Conservation (phyloP, 768 basidiomycete species). For the Lentinula guzmanii region DNA sequence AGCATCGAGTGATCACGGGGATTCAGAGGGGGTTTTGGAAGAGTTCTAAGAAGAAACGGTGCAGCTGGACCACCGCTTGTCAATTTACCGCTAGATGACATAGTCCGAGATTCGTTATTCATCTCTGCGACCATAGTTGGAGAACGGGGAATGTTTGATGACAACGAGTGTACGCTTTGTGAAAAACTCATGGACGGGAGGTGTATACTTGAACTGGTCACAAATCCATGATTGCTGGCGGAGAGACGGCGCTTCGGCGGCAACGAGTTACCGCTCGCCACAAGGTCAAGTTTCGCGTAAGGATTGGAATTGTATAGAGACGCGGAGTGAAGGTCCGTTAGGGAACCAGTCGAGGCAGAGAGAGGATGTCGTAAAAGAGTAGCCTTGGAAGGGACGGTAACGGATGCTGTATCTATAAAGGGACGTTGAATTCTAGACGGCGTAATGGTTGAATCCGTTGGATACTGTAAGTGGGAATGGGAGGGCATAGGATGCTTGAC, state of each 20-base stretch:
- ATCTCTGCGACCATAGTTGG: neutral
- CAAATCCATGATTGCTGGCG: neutral
- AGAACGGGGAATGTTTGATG: neutral
- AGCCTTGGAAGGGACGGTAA: neutral
- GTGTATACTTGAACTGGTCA: neutral
- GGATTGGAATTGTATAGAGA: neutral
- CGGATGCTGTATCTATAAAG: neutral
- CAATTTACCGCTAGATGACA: neutral
- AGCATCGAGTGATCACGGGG: constrained; percentile 65
- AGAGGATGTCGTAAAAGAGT: neutral
- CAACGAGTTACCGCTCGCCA: too few species aligned
- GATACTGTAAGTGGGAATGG: neutral
- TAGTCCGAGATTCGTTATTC: neutral
- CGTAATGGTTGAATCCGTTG: neutral
- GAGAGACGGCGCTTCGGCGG: neutral
- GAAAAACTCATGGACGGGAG: neutral
- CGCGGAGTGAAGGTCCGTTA: neutral
- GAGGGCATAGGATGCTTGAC: neutral
- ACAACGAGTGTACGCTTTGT: neutral
- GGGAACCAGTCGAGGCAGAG: neutral
- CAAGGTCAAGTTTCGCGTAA: neutral
- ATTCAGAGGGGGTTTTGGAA: constrained; percentile 38
- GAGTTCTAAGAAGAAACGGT: constrained; percentile 28
- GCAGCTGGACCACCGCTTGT: neutral
- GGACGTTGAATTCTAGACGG: neutral